A percentile compares a stretch with the other conserved stretches of the same genome.
These are phyloP conservation scores for Leccinum subgranulosum DNA, from an alignment of 768 basidiomycete species.

Conservation along the genomic window DNA sequence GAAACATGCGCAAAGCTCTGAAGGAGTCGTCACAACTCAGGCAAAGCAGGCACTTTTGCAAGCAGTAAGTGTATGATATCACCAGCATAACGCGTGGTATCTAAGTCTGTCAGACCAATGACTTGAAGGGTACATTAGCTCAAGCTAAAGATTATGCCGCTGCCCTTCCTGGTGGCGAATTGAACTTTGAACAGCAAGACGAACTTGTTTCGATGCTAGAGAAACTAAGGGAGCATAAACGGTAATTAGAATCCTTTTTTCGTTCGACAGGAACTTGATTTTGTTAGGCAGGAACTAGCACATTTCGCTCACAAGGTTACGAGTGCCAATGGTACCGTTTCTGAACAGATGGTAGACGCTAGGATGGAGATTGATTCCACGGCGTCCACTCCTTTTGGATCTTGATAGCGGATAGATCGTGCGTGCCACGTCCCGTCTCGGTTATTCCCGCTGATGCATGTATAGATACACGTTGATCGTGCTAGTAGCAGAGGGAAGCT, in stretches of 20 bases:
- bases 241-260: background rate
- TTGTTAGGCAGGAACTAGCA: slow-evolving; percentile 50
- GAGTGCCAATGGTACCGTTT: slow-evolving; percentile 28
- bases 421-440: background rate
- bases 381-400: slow-evolving; percentile 61
- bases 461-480: too few species aligned
- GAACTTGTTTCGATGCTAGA: slow-evolving; percentile 70
- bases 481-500: too few species aligned
- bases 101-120: slow-evolving; percentile 56
- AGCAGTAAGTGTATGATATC: slow-evolving; percentile 42
- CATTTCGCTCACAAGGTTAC: slow-evolving; percentile 48
- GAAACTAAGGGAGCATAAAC: slow-evolving; percentile 57
- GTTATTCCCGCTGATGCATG: too few species aligned
- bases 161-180: slow-evolving; percentile 68
- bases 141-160: slow-evolving; percentile 59
- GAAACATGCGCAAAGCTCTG: slow-evolving; percentile 55
- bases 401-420: slow-evolving; percentile 16
- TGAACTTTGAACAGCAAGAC: slow-evolving; percentile 65
- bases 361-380: slow-evolving; percentile 74
- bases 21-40: slow-evolving; percentile 52
- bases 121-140: slow-evolving; percentile 56
- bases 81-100: background rate
- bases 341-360: slow-evolving; percentile 24
- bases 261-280: background rate
- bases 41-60: slow-evolving; percentile 66